Evolutionary conservation across 495 filamentous ascomycete species (phyloP).

Genomic region (Parathielavia hyrcaniae): DNA sequence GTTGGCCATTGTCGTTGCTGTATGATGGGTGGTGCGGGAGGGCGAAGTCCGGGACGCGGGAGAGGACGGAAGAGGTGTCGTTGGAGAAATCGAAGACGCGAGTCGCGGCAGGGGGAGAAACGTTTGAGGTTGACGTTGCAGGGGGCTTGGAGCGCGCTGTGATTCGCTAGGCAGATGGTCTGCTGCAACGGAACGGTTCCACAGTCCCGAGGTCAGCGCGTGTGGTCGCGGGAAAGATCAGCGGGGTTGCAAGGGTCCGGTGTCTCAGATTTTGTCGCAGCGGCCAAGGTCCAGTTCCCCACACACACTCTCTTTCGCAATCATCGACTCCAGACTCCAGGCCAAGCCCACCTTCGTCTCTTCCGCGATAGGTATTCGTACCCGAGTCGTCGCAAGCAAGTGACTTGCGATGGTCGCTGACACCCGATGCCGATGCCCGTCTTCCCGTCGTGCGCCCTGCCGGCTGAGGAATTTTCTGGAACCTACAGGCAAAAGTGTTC

Average conservation of each 20-base stretch:
- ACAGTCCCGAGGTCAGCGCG: constrained; percentile 10
- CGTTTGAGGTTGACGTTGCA: constrained; percentile 35
- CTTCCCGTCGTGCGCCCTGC: neutral
- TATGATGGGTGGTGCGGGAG: constrained; percentile 2
- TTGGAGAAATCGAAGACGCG: constrained; percentile 30
- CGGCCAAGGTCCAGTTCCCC: constrained; percentile 15
- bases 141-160: constrained; percentile 16
- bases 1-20: neutral
- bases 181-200: constrained; percentile 24
- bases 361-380: no score
- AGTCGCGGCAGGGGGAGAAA: constrained; percentile 25
- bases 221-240: constrained; percentile 19
- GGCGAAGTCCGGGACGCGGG: neutral
- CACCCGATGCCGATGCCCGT: constrained; percentile 3
- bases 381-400: no score
- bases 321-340: neutral
- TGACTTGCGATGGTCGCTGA: neutral
- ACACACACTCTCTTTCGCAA: constrained; percentile 3
- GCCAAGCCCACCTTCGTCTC: constrained; percentile 10
- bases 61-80: constrained; percentile 16
- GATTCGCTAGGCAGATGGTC: constrained; percentile 31
- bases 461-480: neutral
- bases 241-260: constrained; percentile 23
- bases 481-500: neutral
- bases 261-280: constrained; percentile 39